Conservation (phyloP, 768 basidiomycete genomes). For the Dioszegia hungarica region DNA sequence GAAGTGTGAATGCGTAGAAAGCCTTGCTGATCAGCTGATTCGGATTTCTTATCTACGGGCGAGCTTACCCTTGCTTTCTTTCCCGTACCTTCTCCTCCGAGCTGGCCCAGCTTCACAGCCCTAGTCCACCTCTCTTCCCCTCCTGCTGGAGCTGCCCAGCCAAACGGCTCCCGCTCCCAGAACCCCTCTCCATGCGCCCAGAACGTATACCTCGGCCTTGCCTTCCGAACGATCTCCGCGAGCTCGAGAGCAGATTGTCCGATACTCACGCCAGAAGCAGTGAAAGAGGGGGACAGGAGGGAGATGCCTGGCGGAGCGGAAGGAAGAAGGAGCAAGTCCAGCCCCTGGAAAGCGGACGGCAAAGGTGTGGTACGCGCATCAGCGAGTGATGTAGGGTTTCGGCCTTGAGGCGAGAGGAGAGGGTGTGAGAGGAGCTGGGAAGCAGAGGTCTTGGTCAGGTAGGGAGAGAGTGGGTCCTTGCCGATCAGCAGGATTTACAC, state of each 20-base stretch:
- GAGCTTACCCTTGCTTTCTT: constrained; percentile 79
- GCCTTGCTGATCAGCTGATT: constrained; percentile 58
- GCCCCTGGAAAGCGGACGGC: constrained; percentile 61
- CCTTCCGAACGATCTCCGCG: constrained; percentile 46
- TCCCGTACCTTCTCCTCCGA: constrained; percentile 60
- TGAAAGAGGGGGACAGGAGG: constrained; percentile 54
- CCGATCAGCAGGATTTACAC: not conserved
- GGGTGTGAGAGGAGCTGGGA: constrained; percentile 49
- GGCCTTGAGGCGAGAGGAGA: constrained; percentile 10
- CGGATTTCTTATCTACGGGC: not conserved
- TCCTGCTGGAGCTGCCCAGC: constrained; percentile 58
- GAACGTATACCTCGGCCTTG: constrained; percentile 84
- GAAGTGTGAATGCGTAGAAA: constrained; percentile 94
- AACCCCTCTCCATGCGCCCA: constrained; percentile 67
- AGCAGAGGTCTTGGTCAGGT: constrained; percentile 20
- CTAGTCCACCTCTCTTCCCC: constrained; percentile 58
- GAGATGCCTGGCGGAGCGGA: constrained; percentile 58
- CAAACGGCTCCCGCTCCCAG: constrained; percentile 92
- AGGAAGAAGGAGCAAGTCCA: constrained; percentile 65
- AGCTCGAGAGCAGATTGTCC: constrained; percentile 56
- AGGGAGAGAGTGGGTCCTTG: constrained; percentile 24
- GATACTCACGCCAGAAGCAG: constrained; percentile 54
- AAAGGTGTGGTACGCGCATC: constrained; percentile 63
- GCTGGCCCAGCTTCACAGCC: constrained; percentile 82
- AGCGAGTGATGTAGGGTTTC: constrained; percentile 55